A percentile compares a stretch with the other conserved stretches of the same genome.
Conservation (phyloP, 345 rosid genomes). For the Arabis hirsuta region DNA sequence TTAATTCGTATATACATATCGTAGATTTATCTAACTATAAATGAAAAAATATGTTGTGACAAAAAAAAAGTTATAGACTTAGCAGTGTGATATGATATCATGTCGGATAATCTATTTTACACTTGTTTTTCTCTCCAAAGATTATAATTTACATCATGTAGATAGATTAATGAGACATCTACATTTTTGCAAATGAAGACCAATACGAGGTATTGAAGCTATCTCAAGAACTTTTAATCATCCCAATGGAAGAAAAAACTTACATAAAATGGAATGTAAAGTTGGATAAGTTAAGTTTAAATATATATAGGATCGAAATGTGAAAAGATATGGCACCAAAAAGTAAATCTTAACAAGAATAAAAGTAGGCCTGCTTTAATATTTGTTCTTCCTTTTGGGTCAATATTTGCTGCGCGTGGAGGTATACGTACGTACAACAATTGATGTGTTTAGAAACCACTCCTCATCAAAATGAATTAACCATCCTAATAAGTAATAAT, state of each 20-base stretch:
- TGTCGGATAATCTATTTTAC: no score
- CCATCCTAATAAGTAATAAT: slow-evolving; percentile 31
- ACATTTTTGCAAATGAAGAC: background rate
- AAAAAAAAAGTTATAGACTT: no score
- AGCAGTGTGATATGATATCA: no score
- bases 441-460: slow-evolving; percentile 44
- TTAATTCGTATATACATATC: no score
- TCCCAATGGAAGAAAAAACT: background rate
- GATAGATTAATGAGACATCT: background rate
- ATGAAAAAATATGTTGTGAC: no score
- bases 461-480: slow-evolving; percentile 38
- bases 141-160: no score
- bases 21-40: no score
- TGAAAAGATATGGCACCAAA: slow-evolving; percentile 35
- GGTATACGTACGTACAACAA: slow-evolving; percentile 36
- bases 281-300: slow-evolving; percentile 15
- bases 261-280: background rate
- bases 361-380: slow-evolving; percentile 37
- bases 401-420: slow-evolving; percentile 46
- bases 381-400: slow-evolving; percentile 19
- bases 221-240: background rate
- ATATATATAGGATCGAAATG: slow-evolving; percentile 10
- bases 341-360: slow-evolving; percentile 36
- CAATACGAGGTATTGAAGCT: no score
- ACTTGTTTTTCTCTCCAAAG: no score